A percentile compares a stretch with the other conserved stretches of the same genome.
Evolutionary conservation across 1,284 basidiomycete genomes (phyloP).

Genomic region (Boletus semigastroideus): DNA sequence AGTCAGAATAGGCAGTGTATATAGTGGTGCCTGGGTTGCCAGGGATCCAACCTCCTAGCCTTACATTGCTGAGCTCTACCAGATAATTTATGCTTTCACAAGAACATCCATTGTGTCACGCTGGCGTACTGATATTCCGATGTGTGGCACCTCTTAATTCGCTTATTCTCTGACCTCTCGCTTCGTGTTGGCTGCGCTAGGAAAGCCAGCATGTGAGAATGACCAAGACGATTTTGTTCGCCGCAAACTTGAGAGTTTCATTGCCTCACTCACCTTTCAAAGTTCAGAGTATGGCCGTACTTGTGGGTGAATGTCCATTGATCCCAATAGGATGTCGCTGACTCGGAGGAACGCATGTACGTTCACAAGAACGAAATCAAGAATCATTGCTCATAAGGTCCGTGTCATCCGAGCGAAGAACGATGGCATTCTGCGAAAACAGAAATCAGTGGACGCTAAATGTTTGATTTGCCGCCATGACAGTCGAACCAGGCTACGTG

Average conservation of each 20-base stretch:
- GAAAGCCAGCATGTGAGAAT: too few species aligned
- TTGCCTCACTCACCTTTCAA: not conserved
- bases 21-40: too few species aligned
- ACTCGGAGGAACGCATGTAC: not conserved
- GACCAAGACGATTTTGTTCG: too few species aligned
- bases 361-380: too few species aligned
- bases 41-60: not conserved
- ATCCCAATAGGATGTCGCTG: not conserved
- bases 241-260: not conserved
- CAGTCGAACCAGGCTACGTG: too few species aligned
- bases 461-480: not conserved
- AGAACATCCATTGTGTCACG: not conserved
- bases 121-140: not conserved
- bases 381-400: too few species aligned
- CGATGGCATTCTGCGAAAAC: not conserved
- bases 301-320: not conserved
- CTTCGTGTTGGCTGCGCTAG: not conserved
- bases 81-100: not conserved
- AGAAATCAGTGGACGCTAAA: not conserved
- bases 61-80: not conserved
- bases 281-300: too few species aligned
- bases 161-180: not conserved
- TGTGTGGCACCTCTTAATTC: not conserved
- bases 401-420: not conserved
- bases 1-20: too few species aligned